Evolutionary conservation across 2,329 filamentous ascomycete genomes (phyloP).

Genomic region (Cyphellophora attinorum): DNA sequence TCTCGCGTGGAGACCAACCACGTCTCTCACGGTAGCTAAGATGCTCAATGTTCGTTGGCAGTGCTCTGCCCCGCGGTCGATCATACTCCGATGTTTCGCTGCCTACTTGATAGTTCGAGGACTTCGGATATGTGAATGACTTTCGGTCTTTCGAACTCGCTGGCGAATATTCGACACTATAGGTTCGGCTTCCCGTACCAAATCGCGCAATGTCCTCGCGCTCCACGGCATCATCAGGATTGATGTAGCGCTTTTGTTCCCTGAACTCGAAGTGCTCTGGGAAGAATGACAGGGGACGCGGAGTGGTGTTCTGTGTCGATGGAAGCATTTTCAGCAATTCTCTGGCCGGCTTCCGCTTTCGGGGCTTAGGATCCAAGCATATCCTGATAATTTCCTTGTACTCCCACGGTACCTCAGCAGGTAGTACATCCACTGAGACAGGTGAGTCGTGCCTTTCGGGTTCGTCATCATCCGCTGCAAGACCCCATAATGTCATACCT

Average conservation of each 20-base stretch:
- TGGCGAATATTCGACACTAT: conserved; percentile 14
- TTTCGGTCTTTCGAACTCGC: conserved; percentile 18
- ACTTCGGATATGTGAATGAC: conserved; percentile 19
- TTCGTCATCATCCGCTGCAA: conserved; percentile 81
- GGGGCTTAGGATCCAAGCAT: conserved; percentile 67
- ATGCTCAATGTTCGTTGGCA: conserved; percentile 13
- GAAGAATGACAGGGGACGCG: neutral
- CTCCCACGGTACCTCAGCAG: conserved; percentile 63
- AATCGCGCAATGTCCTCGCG: conserved; percentile 19
- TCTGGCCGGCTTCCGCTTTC: conserved; percentile 62
- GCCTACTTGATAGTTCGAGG: conserved; percentile 17
- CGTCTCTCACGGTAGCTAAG: conserved; percentile 11
- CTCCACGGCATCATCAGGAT: conserved; percentile 18
- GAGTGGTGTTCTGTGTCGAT: neutral
- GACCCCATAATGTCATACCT: conserved; percentile 92
- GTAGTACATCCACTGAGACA: conserved; percentile 46
- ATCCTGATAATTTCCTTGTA: conserved; percentile 65
- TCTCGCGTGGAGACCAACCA: conserved; percentile 9
- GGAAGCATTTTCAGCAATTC: conserved; percentile 64
- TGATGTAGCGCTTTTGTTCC: conserved; percentile 15
- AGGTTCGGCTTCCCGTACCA: conserved; percentile 1
- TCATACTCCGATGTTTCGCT: conserved; percentile 16
- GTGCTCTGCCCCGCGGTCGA: conserved; percentile 13
- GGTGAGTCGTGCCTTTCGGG: conserved; percentile 72
- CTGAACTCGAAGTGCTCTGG: conserved; percentile 4